phyloP scores from a whole-genome alignment of 2,329 filamentous ascomycete genomes.

The Verticillium nonalfalfae region DNA sequence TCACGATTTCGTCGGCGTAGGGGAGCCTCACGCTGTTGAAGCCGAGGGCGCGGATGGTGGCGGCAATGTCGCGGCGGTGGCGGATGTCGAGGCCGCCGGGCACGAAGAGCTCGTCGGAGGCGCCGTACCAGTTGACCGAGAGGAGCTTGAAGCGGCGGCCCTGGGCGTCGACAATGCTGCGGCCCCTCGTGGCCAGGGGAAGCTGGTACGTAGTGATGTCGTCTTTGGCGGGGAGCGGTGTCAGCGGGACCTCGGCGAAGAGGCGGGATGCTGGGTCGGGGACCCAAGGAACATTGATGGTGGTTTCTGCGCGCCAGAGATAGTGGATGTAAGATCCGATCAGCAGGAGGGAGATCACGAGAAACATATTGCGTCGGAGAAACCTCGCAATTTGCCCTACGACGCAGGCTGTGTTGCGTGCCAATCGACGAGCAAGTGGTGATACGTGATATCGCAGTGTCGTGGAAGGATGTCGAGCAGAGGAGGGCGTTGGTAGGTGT shows the following conservation, averaged over 20 bases:
- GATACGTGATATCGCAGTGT: background rate
- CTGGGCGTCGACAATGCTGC: constrained; percentile 52
- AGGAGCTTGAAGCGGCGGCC: constrained; percentile 55
- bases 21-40: constrained; percentile 67
- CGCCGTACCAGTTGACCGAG: constrained; percentile 67
- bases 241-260: constrained; percentile 43
- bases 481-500: background rate
- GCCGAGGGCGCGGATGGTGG: constrained; percentile 52
- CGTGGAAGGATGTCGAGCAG: background rate
- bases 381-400: background rate
- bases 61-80: constrained; percentile 54
- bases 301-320: constrained; percentile 37
- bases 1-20: constrained; percentile 64
- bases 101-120: constrained; percentile 60
- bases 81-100: constrained; percentile 57
- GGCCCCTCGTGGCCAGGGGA: constrained; percentile 52
- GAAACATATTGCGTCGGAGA: constrained; percentile 20
- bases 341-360: constrained; percentile 28
- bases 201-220: constrained; percentile 43
- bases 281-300: constrained; percentile 37
- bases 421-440: background rate
- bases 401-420: background rate
- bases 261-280: constrained; percentile 38
- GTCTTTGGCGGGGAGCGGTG: constrained; percentile 31
- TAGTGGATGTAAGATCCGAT: constrained; percentile 30